phyloP scores from a whole-genome alignment of 345 rosid species.

The Camelina laxa region DNA sequence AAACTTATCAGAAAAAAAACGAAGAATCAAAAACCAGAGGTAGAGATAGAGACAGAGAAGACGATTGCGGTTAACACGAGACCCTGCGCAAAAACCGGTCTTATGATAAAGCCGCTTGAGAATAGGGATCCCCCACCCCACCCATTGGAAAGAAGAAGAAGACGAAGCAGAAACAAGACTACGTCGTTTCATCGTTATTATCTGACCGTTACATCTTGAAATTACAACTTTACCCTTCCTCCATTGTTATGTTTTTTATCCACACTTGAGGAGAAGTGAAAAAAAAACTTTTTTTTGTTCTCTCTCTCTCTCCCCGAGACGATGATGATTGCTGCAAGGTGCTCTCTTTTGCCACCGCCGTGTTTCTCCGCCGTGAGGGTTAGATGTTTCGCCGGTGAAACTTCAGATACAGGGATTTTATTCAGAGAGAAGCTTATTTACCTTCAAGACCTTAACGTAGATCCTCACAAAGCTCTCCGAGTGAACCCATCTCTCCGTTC shows the following conservation, averaged over 20 bases:
- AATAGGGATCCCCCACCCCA: slow-evolving; percentile 44
- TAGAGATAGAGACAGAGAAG: slow-evolving; percentile 48
- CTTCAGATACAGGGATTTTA: slow-evolving; percentile 62
- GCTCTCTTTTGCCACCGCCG: slow-evolving; percentile 33
- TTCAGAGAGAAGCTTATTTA: slow-evolving; percentile 75
- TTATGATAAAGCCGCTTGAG: slow-evolving; percentile 46
- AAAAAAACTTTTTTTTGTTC: background rate
- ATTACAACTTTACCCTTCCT: slow-evolving; percentile 9
- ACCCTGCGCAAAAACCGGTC: slow-evolving; percentile 42
- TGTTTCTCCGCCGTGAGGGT: slow-evolving; percentile 30
- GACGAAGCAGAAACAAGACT: background rate
- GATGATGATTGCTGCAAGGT: slow-evolving; percentile 33
- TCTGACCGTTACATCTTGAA: background rate
- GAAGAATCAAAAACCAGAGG: slow-evolving; percentile 41
- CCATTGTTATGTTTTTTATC: slow-evolving; percentile 10
- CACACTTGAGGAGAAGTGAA: slow-evolving; percentile 7
- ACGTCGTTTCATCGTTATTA: background rate
- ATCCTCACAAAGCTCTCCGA: slow-evolving; percentile 70
- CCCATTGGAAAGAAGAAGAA: background rate
- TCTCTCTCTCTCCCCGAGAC: background rate
- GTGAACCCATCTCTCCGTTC: slow-evolving; percentile 79
- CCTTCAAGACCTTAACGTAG: slow-evolving; percentile 65
- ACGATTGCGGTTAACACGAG: slow-evolving; percentile 40
- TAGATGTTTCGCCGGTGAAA: slow-evolving; percentile 39
- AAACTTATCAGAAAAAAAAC: background rate